These are phyloP conservation scores for Blastobotrys persicus DNA, from an alignment of 1,139 yeast genomes.

Conservation along the genomic window DNA sequence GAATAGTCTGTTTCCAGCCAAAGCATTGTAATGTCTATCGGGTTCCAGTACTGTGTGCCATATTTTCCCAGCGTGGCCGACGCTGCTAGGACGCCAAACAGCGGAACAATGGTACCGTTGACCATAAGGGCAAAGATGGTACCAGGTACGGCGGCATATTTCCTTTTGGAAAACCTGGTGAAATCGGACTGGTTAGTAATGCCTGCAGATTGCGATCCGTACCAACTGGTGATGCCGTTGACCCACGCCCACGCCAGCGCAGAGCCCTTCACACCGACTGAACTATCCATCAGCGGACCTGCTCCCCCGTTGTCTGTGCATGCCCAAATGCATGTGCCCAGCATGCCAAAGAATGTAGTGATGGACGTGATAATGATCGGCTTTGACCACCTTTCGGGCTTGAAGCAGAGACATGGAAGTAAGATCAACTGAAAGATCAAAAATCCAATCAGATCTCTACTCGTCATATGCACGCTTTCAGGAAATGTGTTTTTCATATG, in stretches of 20 bases:
- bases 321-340: constrained; percentile 29
- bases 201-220: constrained; percentile 26
- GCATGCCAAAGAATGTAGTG: constrained; percentile 23
- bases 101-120: constrained; percentile 42
- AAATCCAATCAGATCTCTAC: constrained; percentile 35
- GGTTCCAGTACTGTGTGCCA: constrained; percentile 28
- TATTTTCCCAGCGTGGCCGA: constrained; percentile 35
- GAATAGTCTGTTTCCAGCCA: constrained; percentile 24
- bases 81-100: constrained; percentile 41
- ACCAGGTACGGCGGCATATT: constrained; percentile 30
- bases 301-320: constrained; percentile 26
- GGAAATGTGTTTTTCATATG: constrained; percentile 36
- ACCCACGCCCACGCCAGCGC: constrained; percentile 29
- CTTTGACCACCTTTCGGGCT: constrained; percentile 31
- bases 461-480: constrained; percentile 33
- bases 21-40: constrained; percentile 19
- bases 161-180: constrained; percentile 39
- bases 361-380: constrained; percentile 23
- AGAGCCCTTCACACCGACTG: constrained; percentile 17
- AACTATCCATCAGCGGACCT: constrained; percentile 26
- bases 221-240: constrained; percentile 27
- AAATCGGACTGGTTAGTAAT: constrained; percentile 47
- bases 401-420: constrained; percentile 29
- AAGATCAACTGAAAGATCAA: constrained; percentile 33
- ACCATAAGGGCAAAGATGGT: constrained; percentile 28